Conservation (phyloP, 768 basidiomycete genomes). For the Rhodocollybia butyracea region DNA sequence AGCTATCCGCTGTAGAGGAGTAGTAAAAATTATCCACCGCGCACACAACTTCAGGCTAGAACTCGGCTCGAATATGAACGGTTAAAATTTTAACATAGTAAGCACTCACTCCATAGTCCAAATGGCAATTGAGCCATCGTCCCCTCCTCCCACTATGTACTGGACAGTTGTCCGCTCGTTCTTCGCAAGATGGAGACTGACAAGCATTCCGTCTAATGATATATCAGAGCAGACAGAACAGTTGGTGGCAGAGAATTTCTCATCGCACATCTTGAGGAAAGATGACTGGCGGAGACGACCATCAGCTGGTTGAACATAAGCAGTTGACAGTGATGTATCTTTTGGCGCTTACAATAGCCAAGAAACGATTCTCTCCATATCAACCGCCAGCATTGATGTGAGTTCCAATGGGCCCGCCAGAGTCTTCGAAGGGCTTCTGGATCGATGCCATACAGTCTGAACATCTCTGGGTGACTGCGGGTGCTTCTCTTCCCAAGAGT, state of each 20-base stretch:
- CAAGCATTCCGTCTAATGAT: conserved; percentile 45
- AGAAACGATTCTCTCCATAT: conserved; percentile 54
- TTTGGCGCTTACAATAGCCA: conserved; percentile 54
- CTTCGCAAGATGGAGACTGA: conserved; percentile 50
- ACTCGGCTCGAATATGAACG: background rate
- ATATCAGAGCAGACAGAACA: conserved; percentile 36
- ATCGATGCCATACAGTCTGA: background rate
- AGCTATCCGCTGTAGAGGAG: conserved; percentile 57
- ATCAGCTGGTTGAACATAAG: conserved; percentile 40
- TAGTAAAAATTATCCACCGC: conserved; percentile 70
- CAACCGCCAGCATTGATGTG: conserved; percentile 51
- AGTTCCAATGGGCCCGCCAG: conserved; percentile 10
- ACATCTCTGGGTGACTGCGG: background rate
- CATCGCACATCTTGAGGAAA: conserved; percentile 34
- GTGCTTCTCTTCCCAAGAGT: background rate
- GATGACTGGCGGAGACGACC: conserved; percentile 47
- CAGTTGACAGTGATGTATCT: conserved; percentile 12
- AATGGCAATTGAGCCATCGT: conserved; percentile 74
- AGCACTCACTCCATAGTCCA: conserved; percentile 63
- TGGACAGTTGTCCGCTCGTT: conserved; percentile 59
- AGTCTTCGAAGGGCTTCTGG: background rate
- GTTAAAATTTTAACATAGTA: background rate
- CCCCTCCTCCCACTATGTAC: conserved; percentile 69
- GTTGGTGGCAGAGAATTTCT: conserved; percentile 10
- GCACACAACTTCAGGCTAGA: conserved; percentile 51